phyloP scores from a whole-genome alignment of 2,329 filamentous ascomycete genomes.

The Cercospora nicotianae region DNA sequence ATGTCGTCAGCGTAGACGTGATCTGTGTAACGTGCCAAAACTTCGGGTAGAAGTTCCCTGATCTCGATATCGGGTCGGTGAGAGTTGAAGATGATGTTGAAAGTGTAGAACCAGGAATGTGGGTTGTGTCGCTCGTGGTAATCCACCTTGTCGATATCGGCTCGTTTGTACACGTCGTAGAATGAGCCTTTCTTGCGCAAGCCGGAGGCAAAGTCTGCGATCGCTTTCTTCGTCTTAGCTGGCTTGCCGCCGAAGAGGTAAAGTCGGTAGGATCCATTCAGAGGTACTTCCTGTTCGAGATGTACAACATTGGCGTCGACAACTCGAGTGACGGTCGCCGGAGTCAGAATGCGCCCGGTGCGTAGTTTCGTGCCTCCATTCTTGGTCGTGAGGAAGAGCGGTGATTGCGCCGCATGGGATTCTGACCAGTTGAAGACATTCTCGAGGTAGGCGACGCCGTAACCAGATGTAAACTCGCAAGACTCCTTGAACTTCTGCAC shows the following conservation, averaged over 20 bases:
- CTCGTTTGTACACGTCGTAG: slow-evolving; percentile 64
- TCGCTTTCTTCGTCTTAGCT: slow-evolving; percentile 58
- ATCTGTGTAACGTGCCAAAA: slow-evolving; percentile 73
- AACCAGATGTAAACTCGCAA: slow-evolving; percentile 90
- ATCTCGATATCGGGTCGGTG: slow-evolving; percentile 72
- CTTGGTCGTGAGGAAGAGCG: slow-evolving; percentile 63
- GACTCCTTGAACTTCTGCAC: slow-evolving; percentile 86
- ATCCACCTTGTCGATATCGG: slow-evolving; percentile 62
- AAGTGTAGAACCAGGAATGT: slow-evolving; percentile 76
- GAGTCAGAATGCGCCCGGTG: slow-evolving; percentile 73
- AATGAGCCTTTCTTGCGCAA: slow-evolving; percentile 69
- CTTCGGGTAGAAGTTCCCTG: slow-evolving; percentile 64
- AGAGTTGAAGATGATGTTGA: slow-evolving; percentile 73
- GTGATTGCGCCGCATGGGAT: slow-evolving; percentile 68
- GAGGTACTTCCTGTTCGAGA: slow-evolving; percentile 82
- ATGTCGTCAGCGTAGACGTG: slow-evolving; percentile 86
- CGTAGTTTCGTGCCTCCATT: slow-evolving; percentile 60
- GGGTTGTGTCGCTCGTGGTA: slow-evolving; percentile 84
- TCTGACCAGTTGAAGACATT: slow-evolving; percentile 84
- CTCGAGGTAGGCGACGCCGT: slow-evolving; percentile 80
- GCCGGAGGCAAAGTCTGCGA: slow-evolving; percentile 68
- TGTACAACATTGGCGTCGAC: slow-evolving; percentile 88
- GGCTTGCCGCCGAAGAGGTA: slow-evolving; percentile 80
- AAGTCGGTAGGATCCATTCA: slow-evolving; percentile 84
- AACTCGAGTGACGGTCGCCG: slow-evolving; percentile 79